Base-by-base conservation (phyloP, 179 eudicot genomes). In the Silene vulgaris region DNA sequence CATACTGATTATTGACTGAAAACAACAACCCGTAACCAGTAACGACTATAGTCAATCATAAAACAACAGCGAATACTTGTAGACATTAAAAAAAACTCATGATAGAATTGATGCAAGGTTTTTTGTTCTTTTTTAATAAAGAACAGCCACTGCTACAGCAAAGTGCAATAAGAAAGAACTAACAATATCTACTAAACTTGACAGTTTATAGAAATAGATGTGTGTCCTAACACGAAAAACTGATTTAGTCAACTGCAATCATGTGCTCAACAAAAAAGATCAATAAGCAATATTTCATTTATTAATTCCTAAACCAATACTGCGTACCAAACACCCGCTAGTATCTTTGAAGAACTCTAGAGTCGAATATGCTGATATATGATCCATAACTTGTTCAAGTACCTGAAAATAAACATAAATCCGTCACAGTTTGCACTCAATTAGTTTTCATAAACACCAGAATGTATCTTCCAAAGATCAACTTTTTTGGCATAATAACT, bases 361-460 rank as follows among this genome's bases (percentile, higher is more conserved):
- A 65, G 54, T 71, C 75, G 29, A 56, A 54, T 65, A 64, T 23
- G 66, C 76, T 23, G 73, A 71, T 28, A 68, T 50, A 37, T 52
- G 72, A 71, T 56, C 76, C 45, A 56, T 35, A 80, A 28, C 82
- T 75, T 71, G 70, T 57, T 80, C 71, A 65, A 40, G 76, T 75
- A 72, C 79, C 82, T 80, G 79, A 26, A 75, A 80, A 75, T 37
- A 74, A 50, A 52, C 14, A 35, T 52, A 45, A 69, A 62, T 32
- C 29, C 30, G 13, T 69, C 66, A 70, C 23, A 67, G 59, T 50
- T 6, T 75, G 43, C 57, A 17, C 8, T 2, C 5, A 23, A 17
- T 66, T 30, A 66, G 70, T 6, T 12, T 66, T 66, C 48, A 32
- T 12, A 66, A n/a, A 66, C n/a, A 50, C 37, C 60, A 78, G 67